Evolutionary conservation across 2,329 filamentous ascomycete species (phyloP).

Genomic region (Botryotinia globosa): DNA sequence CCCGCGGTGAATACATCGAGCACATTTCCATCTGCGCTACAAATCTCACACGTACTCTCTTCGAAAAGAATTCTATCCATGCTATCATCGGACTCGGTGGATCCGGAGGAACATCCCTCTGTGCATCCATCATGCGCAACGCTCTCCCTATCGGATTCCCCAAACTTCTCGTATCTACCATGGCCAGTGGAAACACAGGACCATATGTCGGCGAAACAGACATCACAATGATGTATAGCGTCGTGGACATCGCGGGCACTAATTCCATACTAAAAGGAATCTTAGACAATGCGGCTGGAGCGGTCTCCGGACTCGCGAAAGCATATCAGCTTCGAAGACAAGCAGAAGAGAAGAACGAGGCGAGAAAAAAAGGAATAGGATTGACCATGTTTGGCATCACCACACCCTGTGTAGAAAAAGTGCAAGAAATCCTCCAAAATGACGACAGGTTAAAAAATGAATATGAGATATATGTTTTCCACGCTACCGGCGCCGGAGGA

Average conservation of each 20-base stretch:
- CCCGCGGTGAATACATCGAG: slow-evolving; percentile 55
- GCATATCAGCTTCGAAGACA: slow-evolving; percentile 44
- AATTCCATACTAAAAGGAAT: slow-evolving; percentile 58
- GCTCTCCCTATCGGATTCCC: slow-evolving; percentile 63
- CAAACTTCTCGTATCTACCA: slow-evolving; percentile 67
- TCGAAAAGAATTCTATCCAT: slow-evolving; percentile 44
- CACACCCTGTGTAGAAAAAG: slow-evolving; percentile 59
- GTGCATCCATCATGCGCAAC: slow-evolving; percentile 58
- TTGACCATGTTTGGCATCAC: slow-evolving; percentile 77
- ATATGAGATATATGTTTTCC: slow-evolving; percentile 64
- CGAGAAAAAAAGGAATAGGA: slow-evolving; percentile 50
- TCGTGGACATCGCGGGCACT: slow-evolving; percentile 66
- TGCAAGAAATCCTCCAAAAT: slow-evolving; percentile 47
- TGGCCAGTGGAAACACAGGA: slow-evolving; percentile 64
- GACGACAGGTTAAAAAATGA: slow-evolving; percentile 37
- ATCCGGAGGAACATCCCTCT: slow-evolving; percentile 60
- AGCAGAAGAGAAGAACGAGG: slow-evolving; percentile 3
- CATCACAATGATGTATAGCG: slow-evolving; percentile 67
- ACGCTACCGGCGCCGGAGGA: slow-evolving; percentile 67
- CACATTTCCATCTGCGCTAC: slow-evolving; percentile 52
- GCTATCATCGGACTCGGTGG: slow-evolving; percentile 61
- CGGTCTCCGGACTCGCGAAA: slow-evolving; percentile 54
- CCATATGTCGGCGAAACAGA: slow-evolving; percentile 66
- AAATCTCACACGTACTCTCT: slow-evolving; percentile 43
- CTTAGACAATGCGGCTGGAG: slow-evolving; percentile 60